Conservation (phyloP, 148 eudicot species). For the Beta vulgaris region DNA sequence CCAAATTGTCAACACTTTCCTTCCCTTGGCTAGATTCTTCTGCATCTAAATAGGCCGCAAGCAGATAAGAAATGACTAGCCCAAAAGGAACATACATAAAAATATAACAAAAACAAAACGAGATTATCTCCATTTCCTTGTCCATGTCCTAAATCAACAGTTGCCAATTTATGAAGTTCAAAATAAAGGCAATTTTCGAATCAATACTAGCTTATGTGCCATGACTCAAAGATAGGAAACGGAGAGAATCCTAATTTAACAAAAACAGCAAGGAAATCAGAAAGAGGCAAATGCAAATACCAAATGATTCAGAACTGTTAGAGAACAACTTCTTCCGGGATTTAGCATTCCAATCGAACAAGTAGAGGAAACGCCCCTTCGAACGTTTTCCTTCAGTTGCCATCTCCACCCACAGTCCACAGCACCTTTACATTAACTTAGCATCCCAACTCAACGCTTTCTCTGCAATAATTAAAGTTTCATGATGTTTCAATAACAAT, state of each 20-base stretch:
- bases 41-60: constrained; percentile 27
- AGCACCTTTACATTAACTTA: constrained; percentile 20
- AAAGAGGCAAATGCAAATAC: constrained; percentile 26
- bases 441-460: constrained; percentile 6
- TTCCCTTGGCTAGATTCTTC: constrained; percentile 55
- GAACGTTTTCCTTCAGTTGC: constrained; percentile 63
- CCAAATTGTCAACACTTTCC: constrained; percentile 43
- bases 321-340: constrained; percentile 84
- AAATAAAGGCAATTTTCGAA: too few relatives aligned
- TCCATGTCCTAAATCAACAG: too few relatives aligned
- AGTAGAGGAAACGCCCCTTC: constrained; percentile 76
- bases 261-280: background rate
- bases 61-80: constrained; percentile 8
- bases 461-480: constrained; percentile 25
- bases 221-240: too few relatives aligned
- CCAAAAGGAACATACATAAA: too few relatives aligned
- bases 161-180: too few relatives aligned
- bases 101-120: too few relatives aligned
- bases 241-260: too few relatives aligned
- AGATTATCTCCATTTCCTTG: too few relatives aligned
- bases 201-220: too few relatives aligned
- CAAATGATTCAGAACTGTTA: constrained; percentile 57
- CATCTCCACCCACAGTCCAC: constrained; percentile 54
- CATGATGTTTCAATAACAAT: background rate
- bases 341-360: constrained; percentile 95